phyloP scores from a whole-genome alignment of 106 monocot genomes.

The Dendrobium chrysotoxum region DNA sequence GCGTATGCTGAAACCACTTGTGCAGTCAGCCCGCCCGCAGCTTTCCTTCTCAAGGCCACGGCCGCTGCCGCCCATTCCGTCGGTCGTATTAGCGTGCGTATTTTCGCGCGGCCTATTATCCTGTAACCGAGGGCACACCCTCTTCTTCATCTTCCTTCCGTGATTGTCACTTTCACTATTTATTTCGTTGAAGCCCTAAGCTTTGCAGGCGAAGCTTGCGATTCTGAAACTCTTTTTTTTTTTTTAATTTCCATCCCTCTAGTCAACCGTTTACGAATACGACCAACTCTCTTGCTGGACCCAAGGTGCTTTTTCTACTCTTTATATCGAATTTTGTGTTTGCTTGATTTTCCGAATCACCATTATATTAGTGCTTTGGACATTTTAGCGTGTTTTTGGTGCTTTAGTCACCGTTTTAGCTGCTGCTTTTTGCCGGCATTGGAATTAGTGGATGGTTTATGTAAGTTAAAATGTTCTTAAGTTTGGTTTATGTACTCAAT shows the following conservation, averaged over 20 bases:
- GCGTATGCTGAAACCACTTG: too few species aligned
- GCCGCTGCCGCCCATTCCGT: too few species aligned
- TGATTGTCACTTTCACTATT: not conserved
- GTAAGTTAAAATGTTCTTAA: not conserved
- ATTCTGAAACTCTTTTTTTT: not conserved
- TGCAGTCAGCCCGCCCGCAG: too few species aligned
- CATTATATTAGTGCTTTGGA: not conserved
- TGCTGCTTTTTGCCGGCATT: not conserved
- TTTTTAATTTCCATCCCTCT: not conserved
- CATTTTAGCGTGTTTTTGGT: not conserved
- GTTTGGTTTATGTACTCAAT: not conserved
- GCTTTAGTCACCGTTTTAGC: not conserved
- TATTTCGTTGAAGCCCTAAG: not conserved
- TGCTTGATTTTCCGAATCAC: not conserved
- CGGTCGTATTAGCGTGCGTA: too few species aligned
- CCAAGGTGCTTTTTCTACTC: not conserved
- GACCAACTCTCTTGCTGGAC: not conserved
- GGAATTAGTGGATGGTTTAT: not conserved
- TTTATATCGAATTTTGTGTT: not conserved
- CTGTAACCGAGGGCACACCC: too few species aligned
- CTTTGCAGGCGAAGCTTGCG: not conserved
- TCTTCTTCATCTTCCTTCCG: not conserved
- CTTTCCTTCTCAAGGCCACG: too few species aligned
- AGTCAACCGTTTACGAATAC: not conserved
- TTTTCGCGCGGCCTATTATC: not conserved